Conservation (phyloP, 345 rosid species). For the Dipteronia sinensis region DNA sequence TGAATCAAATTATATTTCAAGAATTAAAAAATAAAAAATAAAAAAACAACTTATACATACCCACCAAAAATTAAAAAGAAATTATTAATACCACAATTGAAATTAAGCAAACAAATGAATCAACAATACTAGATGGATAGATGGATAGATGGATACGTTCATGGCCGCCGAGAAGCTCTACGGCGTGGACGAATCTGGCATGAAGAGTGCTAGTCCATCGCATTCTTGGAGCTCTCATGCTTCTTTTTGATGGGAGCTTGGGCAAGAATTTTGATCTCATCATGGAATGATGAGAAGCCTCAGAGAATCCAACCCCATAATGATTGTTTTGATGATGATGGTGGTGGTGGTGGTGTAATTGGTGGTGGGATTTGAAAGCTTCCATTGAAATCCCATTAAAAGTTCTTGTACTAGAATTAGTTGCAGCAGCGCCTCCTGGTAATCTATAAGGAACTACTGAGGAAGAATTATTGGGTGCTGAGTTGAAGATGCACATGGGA, state of each 20-base stretch:
- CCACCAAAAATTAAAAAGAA: neutral
- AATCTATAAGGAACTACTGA: conserved; percentile 29
- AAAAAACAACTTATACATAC: neutral
- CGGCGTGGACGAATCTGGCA: conserved; percentile 82
- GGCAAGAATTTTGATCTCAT: conserved; percentile 77
- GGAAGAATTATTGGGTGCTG: conserved; percentile 31
- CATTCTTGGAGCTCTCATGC: conserved; percentile 94
- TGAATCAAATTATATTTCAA: conserved; percentile 20
- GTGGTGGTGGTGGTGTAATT: conserved; percentile 5
- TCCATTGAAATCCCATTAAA: conserved; percentile 50
- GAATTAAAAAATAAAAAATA: neutral
- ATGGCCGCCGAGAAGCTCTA: conserved; percentile 93
- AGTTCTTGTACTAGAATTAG: conserved; percentile 29
- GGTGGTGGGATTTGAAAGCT: conserved; percentile 40
- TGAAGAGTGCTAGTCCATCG: conserved; percentile 93
- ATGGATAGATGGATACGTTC: conserved; percentile 50
- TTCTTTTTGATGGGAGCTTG: conserved; percentile 63
- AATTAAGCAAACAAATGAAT: neutral
- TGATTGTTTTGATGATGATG: conserved; percentile 40
- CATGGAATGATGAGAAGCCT: conserved; percentile 35
- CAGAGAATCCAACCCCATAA: conserved; percentile 43
- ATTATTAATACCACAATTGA: neutral
- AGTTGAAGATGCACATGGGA: conserved; percentile 52
- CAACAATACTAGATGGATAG: neutral
- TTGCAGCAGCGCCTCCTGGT: conserved; percentile 31